A percentile compares a stretch with the other conserved stretches of the same genome.
phyloP scores from a whole-genome alignment of 2,329 filamentous ascomycete genomes.

The Emmonsiellopsis sp. region DNA sequence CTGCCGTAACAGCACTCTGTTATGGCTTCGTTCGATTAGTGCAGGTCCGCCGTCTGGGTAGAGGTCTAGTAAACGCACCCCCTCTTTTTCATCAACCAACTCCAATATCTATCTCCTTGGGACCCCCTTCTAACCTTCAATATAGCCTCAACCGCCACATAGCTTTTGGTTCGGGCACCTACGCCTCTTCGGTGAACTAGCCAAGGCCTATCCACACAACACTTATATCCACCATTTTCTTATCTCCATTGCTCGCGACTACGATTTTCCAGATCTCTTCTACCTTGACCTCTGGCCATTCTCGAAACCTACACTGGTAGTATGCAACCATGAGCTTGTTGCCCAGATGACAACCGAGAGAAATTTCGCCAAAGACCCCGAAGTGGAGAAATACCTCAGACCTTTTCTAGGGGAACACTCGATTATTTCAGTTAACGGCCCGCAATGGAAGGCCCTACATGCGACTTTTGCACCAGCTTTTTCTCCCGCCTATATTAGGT shows the following conservation, averaged over 20 bases:
- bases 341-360: slow-evolving; percentile 30
- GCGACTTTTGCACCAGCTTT: slow-evolving; percentile 33
- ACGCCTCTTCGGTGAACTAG: not conserved
- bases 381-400: slow-evolving; percentile 20
- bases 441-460: slow-evolving; percentile 37
- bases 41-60: not conserved
- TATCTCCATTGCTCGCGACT: slow-evolving; percentile 1
- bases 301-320: slow-evolving; percentile 25
- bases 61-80: not conserved
- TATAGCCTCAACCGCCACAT: slow-evolving; percentile 2
- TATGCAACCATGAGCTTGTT: slow-evolving; percentile 30
- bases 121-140: not conserved
- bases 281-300: slow-evolving; percentile 35
- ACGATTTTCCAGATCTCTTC: slow-evolving; percentile 2
- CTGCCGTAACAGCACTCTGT: not conserved
- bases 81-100: not conserved
- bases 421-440: slow-evolving; percentile 28
- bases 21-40: not conserved
- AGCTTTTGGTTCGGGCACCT: slow-evolving; percentile 4
- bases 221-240: not conserved
- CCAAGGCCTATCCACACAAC: not conserved
- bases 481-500: slow-evolving; percentile 20
- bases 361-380: slow-evolving; percentile 27
- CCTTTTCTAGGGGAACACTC: slow-evolving; percentile 23
- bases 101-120: too few species aligned